Conservation (phyloP, 805 yeast species). For the Monosporozyma yasuniensis region DNA sequence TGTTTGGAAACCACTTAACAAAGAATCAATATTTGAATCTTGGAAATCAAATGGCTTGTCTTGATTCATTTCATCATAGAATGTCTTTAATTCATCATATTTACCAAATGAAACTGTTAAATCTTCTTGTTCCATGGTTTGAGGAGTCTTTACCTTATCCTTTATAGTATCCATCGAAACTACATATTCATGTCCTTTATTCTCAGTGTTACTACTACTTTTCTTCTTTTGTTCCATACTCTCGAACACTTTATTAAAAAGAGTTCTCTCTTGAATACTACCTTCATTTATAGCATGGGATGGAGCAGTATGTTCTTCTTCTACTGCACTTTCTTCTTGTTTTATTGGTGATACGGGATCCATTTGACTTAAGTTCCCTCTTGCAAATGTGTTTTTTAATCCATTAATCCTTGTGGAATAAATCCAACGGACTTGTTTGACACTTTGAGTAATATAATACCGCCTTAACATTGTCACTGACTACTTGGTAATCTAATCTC, state of each 20-base stretch:
- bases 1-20: not conserved
- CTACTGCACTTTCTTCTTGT: not conserved
- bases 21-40: not conserved
- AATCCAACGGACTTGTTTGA: not conserved
- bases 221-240: conserved; percentile 18
- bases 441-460: not conserved
- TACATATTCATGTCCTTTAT: not conserved
- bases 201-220: too few relatives aligned
- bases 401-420: not conserved
- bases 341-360: not conserved
- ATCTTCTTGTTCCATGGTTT: not conserved
- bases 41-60: not conserved
- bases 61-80: conserved; percentile 1
- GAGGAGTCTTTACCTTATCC: not conserved
- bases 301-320: not conserved
- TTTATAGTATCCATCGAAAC: not conserved
- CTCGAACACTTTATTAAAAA: conserved; percentile 22
- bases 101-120: conserved; percentile 2
- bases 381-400: not conserved
- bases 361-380: not conserved
- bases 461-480: not conserved
- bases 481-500: not conserved
- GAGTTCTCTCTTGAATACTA: conserved; percentile 20
- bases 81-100: not conserved
- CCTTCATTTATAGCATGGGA: conserved; percentile 4